A percentile compares a stretch with the other conserved stretches of the same genome.
Evolutionary conservation across 1,139 yeast genomes (phyloP).

Genomic region (Suhomyces panamericanus): DNA sequence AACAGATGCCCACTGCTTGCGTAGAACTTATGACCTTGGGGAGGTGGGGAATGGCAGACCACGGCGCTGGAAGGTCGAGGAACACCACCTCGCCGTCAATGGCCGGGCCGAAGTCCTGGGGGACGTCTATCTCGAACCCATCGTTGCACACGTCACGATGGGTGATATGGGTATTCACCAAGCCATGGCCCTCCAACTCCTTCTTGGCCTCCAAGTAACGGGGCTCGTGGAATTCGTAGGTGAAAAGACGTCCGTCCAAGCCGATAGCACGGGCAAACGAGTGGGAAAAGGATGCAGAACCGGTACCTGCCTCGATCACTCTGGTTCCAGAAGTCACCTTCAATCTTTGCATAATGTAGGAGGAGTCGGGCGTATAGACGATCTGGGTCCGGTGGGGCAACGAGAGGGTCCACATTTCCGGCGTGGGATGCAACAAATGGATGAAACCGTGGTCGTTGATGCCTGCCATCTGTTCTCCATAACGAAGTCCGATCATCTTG

Average conservation of each 20-base stretch:
- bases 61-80: conserved; percentile 93
- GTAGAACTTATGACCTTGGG: conserved; percentile 55
- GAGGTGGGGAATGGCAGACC: conserved; percentile 89
- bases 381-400: conserved; percentile 97
- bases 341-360: conserved; percentile 82
- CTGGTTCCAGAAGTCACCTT: conserved; percentile 70
- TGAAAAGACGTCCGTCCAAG: conserved; percentile 61
- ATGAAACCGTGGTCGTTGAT: conserved; percentile 81
- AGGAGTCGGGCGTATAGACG: conserved; percentile 93
- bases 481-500: conserved; percentile 75
- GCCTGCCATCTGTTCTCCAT: conserved; percentile 85
- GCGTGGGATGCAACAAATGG: conserved; percentile 85
- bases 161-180: conserved; percentile 55
- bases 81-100: conserved; percentile 54
- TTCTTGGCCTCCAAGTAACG: conserved; percentile 74
- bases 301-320: conserved; percentile 97
- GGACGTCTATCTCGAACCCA: conserved; percentile 65
- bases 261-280: conserved; percentile 83
- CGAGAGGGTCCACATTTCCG: conserved; percentile 94
- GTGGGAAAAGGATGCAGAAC: conserved; percentile 94
- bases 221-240: conserved; percentile 89
- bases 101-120: conserved; percentile 31
- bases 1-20: conserved; percentile 70
- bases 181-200: conserved; percentile 75
- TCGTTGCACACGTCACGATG: conserved; percentile 91